Conservation (phyloP, 441 rosid species). For the Daphne laureola region DNA sequence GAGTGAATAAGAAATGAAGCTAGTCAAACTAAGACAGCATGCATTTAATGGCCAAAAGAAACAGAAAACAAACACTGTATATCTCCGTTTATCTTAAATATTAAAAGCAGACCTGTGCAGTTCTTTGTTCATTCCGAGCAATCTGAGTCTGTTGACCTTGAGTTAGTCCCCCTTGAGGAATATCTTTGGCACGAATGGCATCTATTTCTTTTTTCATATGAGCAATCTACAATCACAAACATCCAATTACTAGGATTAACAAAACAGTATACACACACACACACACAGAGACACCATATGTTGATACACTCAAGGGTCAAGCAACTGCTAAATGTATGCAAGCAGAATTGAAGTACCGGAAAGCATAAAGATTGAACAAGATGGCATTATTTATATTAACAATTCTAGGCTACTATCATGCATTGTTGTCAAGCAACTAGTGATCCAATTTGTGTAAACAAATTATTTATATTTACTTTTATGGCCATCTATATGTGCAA, state of each 20-base stretch:
- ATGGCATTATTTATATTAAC: no score
- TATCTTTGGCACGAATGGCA: slow-evolving; percentile 94
- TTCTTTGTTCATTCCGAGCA: slow-evolving; percentile 96
- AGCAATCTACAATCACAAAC: slow-evolving; percentile 57
- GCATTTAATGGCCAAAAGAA: not conserved
- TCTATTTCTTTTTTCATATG: slow-evolving; percentile 97
- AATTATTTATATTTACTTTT: no score
- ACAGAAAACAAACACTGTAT: not conserved
- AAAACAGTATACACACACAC: not conserved
- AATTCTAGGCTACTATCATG: no score
- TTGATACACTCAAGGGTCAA: no score
- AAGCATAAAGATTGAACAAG: no score
- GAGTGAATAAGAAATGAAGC: no score
- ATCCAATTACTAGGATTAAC: not conserved
- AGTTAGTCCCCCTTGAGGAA: slow-evolving; percentile 90
- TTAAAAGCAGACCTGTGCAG: slow-evolving; percentile 47
- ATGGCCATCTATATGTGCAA: no score
- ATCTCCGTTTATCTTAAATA: not conserved
- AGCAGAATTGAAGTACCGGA: no score
- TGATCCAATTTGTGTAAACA: no score
- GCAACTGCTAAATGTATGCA: no score
- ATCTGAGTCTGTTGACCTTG: slow-evolving; percentile 99
- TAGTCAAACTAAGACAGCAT: slow-evolving; percentile 4
- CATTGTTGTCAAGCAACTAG: no score
- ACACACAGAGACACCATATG: no score